Conservation (phyloP, 345 rosid species). For the Ceriops decandra region DNA sequence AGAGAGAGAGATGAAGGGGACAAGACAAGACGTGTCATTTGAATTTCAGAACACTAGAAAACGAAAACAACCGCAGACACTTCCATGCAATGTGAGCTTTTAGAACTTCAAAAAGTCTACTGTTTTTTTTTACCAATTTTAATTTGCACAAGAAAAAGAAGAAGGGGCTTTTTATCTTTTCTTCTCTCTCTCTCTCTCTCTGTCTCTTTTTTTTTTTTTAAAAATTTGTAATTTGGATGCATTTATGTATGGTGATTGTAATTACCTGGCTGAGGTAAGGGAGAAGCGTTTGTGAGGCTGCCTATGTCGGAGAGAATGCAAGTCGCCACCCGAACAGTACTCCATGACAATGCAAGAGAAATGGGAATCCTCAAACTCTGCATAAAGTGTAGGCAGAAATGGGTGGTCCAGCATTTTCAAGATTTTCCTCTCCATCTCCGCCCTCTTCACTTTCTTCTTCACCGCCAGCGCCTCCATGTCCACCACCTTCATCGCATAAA, state of each 20-base stretch:
- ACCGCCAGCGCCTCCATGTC: slow-evolving; percentile 59
- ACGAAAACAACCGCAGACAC: slow-evolving; percentile 35
- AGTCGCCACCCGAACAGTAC: slow-evolving; percentile 89
- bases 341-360: slow-evolving; percentile 95
- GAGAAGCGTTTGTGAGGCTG: slow-evolving; percentile 64
- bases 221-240: background rate
- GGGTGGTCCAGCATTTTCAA: slow-evolving; percentile 91
- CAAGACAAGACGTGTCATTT: slow-evolving; percentile 41
- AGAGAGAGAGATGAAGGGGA: slow-evolving; percentile 23
- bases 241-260: background rate
- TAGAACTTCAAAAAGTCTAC: slow-evolving; percentile 16
- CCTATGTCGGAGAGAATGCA: slow-evolving; percentile 70
- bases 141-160: background rate
- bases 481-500: slow-evolving; percentile 90
- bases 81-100: slow-evolving; percentile 22
- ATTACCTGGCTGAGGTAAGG: slow-evolving; percentile 68
- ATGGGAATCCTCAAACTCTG: slow-evolving; percentile 80
- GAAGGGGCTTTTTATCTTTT: no score
- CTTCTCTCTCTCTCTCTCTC: no score
- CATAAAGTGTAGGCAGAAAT: slow-evolving; percentile 79
- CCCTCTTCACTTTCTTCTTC: slow-evolving; percentile 78
- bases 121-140: slow-evolving; percentile 8
- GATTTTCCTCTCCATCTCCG: slow-evolving; percentile 77
- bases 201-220: no score
- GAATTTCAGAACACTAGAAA: slow-evolving; percentile 28